Evolutionary conservation across 352 stramenopile species (phyloP).

Genomic region (Pilasporangium apinafurcum): DNA sequence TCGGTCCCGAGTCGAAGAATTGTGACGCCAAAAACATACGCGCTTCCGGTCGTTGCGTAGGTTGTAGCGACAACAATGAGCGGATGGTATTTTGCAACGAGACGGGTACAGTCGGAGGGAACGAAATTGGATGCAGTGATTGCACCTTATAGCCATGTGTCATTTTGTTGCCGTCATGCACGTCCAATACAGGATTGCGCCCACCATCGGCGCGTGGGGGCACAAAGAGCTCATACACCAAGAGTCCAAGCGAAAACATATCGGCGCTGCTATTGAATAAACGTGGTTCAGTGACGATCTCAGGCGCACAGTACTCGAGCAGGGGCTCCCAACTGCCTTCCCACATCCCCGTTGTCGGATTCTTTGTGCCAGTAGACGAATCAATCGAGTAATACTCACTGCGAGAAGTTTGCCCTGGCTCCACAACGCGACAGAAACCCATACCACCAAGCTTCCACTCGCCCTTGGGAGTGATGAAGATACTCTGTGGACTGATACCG

Average conservation of each 20-base stretch:
- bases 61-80: slow-evolving; percentile 58
- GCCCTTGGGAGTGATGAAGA: slow-evolving; percentile 89
- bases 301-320: slow-evolving; percentile 82
- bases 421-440: slow-evolving; percentile 83
- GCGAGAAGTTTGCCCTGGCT: slow-evolving; percentile 73
- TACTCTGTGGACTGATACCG: slow-evolving; percentile 77
- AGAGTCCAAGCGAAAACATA: slow-evolving; percentile 82
- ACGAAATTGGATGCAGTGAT: slow-evolving; percentile 83
- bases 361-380: slow-evolving; percentile 37
- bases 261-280: slow-evolving; percentile 77
- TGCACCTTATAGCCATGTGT: slow-evolving; percentile 86
- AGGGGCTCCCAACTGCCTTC: slow-evolving; percentile 76
- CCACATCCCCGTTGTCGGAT: slow-evolving; percentile 37
- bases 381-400: slow-evolving; percentile 80
- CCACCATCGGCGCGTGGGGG: slow-evolving; percentile 68
- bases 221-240: slow-evolving; percentile 85
- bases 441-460: slow-evolving; percentile 90
- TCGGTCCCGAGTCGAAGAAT: slow-evolving; percentile 83
- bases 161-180: slow-evolving; percentile 85
- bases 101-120: slow-evolving; percentile 68
- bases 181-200: slow-evolving; percentile 75
- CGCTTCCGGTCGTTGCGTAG: slow-evolving; percentile 54
- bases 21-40: slow-evolving; percentile 72
- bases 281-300: slow-evolving; percentile 77
- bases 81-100: slow-evolving; percentile 83